Conservation (phyloP, 345 rosid species). For the Acer negundo region DNA sequence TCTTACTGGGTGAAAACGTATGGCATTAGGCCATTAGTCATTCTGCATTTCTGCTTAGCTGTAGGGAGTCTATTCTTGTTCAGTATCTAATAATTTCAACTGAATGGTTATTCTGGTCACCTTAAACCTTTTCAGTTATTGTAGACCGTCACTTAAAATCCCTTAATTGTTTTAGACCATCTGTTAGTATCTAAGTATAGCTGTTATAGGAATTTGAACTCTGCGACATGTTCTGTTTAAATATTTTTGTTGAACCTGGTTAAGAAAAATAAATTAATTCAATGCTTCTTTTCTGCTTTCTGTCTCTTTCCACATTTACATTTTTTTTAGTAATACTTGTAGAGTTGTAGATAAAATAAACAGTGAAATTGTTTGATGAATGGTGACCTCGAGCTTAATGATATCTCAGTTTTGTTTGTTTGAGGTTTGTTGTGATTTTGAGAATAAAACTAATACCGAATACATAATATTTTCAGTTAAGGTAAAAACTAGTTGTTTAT, state of each 20-base stretch:
- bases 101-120: background rate
- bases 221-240: background rate
- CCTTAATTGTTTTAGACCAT: background rate
- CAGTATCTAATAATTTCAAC: background rate
- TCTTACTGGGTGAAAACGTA: background rate
- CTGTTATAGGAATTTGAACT: background rate
- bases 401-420: background rate
- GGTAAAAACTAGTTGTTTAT: background rate
- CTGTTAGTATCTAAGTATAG: background rate
- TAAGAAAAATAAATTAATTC: too few species aligned
- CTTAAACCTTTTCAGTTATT: conserved; percentile 1
- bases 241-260: background rate
- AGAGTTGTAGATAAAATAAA: background rate
- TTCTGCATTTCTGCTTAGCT: background rate
- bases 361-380: background rate
- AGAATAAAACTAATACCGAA: background rate
- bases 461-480: background rate
- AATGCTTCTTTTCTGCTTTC: background rate
- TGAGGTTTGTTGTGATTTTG: background rate
- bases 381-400: background rate
- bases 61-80: background rate
- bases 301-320: background rate
- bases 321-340: background rate
- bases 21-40: background rate
- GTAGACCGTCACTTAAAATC: background rate